These are phyloP conservation scores for Prunus salicina DNA, from an alignment of 306 rosid species.

Conservation along the genomic window DNA sequence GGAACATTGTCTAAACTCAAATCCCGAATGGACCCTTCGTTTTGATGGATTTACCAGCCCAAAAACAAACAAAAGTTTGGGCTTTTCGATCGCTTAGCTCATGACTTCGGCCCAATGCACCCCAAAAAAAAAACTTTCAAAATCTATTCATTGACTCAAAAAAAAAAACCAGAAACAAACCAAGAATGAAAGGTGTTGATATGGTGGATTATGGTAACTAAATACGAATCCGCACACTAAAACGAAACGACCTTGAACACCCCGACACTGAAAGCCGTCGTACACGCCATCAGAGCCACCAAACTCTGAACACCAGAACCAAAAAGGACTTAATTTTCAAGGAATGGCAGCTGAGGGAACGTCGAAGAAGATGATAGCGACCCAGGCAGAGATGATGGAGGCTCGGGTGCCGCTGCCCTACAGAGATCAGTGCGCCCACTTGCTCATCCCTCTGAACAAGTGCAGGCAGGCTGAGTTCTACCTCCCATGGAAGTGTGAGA, in stretches of 20 bases:
- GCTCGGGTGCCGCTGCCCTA: slow-evolving; percentile 76
- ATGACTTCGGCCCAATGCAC: neutral
- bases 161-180: neutral
- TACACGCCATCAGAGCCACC: neutral
- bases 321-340: neutral
- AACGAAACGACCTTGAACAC: neutral
- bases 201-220: neutral
- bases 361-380: slow-evolving; percentile 96
- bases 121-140: neutral
- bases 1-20: neutral
- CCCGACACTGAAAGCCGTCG: neutral
- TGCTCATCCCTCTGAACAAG: slow-evolving; percentile 90
- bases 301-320: neutral
- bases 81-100: neutral
- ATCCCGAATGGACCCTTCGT: too few relatives aligned
- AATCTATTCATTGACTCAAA: neutral
- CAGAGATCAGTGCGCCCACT: slow-evolving; percentile 91
- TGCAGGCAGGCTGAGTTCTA: slow-evolving; percentile 81
- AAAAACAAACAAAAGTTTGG: neutral
- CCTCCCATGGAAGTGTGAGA: slow-evolving; percentile 92
- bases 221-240: neutral
- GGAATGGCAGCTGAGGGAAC: slow-evolving; percentile 66
- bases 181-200: neutral
- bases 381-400: slow-evolving; percentile 90
- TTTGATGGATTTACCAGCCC: too few relatives aligned